A percentile compares a stretch with the other conserved stretches of the same genome.
Evolutionary conservation across 495 filamentous ascomycete species (phyloP).

Genomic region (Penicillium nucicola): DNA sequence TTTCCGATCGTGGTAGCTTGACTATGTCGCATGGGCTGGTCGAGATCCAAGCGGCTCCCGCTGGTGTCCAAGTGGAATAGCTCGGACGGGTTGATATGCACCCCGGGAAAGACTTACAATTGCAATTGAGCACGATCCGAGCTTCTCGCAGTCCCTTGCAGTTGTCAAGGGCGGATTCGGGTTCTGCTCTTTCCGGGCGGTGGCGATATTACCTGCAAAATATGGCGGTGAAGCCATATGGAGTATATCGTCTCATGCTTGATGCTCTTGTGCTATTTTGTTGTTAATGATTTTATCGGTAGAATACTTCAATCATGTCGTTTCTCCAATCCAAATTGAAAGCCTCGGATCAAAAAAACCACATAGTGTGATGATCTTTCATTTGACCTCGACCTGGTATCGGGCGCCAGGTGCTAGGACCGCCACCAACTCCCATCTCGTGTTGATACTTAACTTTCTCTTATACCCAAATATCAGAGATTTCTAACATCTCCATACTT

Average conservation of each 20-base stretch:
- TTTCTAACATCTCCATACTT: no score
- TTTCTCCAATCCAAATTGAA: neutral
- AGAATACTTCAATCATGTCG: no score
- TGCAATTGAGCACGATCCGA: conserved; percentile 8
- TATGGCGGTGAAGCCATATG: neutral
- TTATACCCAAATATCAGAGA: neutral
- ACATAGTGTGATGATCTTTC: neutral
- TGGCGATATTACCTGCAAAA: neutral
- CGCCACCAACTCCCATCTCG: neutral
- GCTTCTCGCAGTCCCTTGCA: conserved; percentile 6
- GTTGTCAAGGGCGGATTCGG: conserved; percentile 6
- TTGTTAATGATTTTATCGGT: no score
- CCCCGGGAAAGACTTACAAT: neutral
- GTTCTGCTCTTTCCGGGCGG: conserved; percentile 8
- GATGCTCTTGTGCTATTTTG: neutral
- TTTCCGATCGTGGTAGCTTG: conserved; percentile 6
- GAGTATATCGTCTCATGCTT: neutral
- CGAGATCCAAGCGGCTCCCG: neutral
- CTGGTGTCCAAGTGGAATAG: neutral
- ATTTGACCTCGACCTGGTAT: neutral
- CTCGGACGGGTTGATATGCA: neutral
- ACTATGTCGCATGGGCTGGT: neutral
- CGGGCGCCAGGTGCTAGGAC: neutral
- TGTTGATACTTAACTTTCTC: neutral
- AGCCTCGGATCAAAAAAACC: neutral